These are phyloP conservation scores for Moelleriella libera DNA, from an alignment of 2,329 filamentous ascomycete species.

Conservation along the genomic window DNA sequence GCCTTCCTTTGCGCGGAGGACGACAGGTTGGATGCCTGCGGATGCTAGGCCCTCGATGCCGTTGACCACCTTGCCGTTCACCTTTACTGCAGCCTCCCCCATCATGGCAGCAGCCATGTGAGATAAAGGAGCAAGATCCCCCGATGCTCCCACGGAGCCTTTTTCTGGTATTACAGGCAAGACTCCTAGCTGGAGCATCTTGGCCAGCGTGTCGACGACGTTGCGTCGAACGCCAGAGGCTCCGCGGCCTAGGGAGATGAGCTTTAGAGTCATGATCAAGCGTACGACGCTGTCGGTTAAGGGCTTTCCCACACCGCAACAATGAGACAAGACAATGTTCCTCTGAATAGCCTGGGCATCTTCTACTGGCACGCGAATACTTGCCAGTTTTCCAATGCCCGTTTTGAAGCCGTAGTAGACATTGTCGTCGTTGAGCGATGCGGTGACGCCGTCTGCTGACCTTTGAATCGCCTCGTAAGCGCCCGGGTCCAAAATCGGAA, in stretches of 20 bases:
- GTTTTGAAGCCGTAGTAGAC: neutral
- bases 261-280: neutral
- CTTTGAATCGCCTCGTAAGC: neutral
- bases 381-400: neutral
- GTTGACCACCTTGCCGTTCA: neutral
- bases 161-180: neutral
- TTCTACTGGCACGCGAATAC: neutral
- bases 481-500: neutral
- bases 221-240: neutral
- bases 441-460: neutral
- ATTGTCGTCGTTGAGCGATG: neutral
- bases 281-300: neutral
- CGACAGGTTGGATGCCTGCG: neutral
- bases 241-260: neutral
- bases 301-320: neutral
- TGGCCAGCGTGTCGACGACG: neutral
- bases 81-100: neutral
- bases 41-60: neutral
- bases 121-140: neutral
- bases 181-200: neutral
- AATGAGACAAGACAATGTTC: neutral
- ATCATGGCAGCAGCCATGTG: conserved; percentile 1
- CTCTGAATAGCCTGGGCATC: neutral
- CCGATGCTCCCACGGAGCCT: neutral
- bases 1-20: neutral